Evolutionary conservation across 2,329 filamentous ascomycete species (phyloP).

Genomic region (Hirsutella rhossiliensis): DNA sequence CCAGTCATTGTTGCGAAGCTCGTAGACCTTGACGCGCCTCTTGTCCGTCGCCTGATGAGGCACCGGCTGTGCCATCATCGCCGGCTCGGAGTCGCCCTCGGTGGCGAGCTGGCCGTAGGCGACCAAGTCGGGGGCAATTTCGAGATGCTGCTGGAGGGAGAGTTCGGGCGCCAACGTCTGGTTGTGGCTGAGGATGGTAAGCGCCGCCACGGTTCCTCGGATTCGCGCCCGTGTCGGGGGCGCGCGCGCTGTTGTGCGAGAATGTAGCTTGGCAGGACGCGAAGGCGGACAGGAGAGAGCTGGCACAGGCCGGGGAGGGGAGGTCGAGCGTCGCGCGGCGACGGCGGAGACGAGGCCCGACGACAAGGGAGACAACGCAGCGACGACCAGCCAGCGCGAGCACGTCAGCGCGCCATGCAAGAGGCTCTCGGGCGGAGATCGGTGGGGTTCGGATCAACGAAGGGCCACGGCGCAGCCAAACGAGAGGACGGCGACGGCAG

Average conservation of each 20-base stretch:
- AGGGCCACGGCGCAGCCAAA: not conserved
- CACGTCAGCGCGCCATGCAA: slow-evolving; percentile 22
- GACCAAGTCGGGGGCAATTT: slow-evolving; percentile 40
- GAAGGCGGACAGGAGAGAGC: not conserved
- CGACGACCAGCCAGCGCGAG: slow-evolving; percentile 3
- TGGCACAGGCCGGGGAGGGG: not conserved
- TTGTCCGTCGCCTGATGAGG: slow-evolving; percentile 55
- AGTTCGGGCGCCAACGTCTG: slow-evolving; percentile 33
- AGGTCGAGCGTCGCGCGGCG: not conserved
- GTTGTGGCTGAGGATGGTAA: slow-evolving; percentile 40
- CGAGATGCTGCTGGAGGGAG: slow-evolving; percentile 48
- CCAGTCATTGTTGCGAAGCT: slow-evolving; percentile 98
- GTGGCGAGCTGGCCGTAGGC: slow-evolving; percentile 34
- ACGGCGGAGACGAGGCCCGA: slow-evolving; percentile 1
- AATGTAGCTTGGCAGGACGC: not conserved
- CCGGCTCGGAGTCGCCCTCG: slow-evolving; percentile 46
- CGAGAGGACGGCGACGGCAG: not conserved
- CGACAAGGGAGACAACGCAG: slow-evolving; percentile 1
- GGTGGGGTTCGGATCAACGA: slow-evolving; percentile 4
- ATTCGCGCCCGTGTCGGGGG: slow-evolving; percentile 12
- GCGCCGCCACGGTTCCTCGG: slow-evolving; percentile 40
- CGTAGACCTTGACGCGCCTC: slow-evolving; percentile 94
- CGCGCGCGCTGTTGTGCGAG: slow-evolving; percentile 5
- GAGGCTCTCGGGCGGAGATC: slow-evolving; percentile 4
- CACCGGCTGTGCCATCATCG: slow-evolving; percentile 62